A percentile compares a stretch with the other conserved stretches of the same genome.
Conservation (phyloP, 371 early-diverging fungal species). For the Apophysomyces trapeziformis region DNA sequence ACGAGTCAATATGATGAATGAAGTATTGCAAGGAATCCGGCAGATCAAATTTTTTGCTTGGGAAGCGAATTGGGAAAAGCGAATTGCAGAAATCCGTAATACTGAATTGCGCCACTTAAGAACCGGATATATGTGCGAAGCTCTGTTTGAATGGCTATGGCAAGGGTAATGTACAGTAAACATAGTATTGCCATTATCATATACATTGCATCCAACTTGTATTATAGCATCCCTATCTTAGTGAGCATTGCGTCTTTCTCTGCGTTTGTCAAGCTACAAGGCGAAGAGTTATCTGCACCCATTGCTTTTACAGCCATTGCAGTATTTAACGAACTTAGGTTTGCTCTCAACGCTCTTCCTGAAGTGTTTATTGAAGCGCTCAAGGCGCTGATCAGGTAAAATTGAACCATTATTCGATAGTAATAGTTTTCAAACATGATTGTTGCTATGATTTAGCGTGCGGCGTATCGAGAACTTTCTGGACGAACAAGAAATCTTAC, state of each 20-base stretch:
- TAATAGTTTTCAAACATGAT: not conserved
- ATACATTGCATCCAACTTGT: not conserved
- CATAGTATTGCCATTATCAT: not conserved
- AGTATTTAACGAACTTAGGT: conserved; percentile 58
- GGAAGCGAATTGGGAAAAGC: conserved; percentile 49
- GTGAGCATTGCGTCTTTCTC: conserved; percentile 61
- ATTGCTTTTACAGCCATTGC: conserved; percentile 68
- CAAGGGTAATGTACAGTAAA: conserved; percentile 29
- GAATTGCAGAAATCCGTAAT: conserved; percentile 50
- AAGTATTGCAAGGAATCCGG: conserved; percentile 69
- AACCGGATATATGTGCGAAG: conserved; percentile 33
- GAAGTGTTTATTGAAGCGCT: conserved; percentile 54
- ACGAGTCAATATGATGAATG: conserved; percentile 59
- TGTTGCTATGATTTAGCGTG: conserved; percentile 27
- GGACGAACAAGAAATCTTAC: conserved; percentile 72
- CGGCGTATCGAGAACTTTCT: conserved; percentile 76
- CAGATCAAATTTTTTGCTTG: conserved; percentile 77
- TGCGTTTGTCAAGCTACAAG: conserved; percentile 61
- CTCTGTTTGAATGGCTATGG: conserved; percentile 41
- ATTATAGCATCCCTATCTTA: conserved; percentile 54
- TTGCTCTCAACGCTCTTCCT: conserved; percentile 62
- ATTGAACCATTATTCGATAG: not conserved
- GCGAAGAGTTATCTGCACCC: conserved; percentile 61
- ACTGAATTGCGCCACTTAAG: conserved; percentile 56
- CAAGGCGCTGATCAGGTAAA: conserved; percentile 45